Evolutionary conservation across 352 stramenopile genomes (phyloP).

Genomic region (Pythium rishiriense): DNA sequence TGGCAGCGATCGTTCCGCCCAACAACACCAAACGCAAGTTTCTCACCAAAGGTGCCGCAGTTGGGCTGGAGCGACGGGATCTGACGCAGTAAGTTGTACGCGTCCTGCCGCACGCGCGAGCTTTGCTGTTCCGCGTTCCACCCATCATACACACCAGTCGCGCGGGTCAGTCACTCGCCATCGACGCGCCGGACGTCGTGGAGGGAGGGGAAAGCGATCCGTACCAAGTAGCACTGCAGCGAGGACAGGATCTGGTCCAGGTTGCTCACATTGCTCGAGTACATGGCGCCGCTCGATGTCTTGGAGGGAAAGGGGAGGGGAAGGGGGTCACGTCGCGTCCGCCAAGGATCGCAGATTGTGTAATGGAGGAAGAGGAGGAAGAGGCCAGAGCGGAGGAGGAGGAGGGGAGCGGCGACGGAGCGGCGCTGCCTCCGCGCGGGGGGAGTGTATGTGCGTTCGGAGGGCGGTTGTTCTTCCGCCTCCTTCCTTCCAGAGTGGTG

Average conservation of each 20-base stretch:
- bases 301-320: neutral
- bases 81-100: conserved; percentile 84
- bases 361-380: neutral
- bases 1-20: too few relatives aligned
- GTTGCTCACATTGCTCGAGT: conserved; percentile 85
- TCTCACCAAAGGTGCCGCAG: conserved; percentile 79
- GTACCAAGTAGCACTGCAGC: conserved; percentile 77
- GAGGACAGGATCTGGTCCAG: conserved; percentile 88
- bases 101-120: conserved; percentile 76
- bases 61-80: conserved; percentile 86
- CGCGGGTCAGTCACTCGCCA: neutral
- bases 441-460: conserved; percentile 6
- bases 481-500: conserved; percentile 1
- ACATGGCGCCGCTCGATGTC: conserved; percentile 42
- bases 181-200: too few relatives aligned
- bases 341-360: neutral
- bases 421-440: neutral
- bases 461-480: conserved; percentile 21
- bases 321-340: neutral
- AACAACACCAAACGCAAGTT: too few relatives aligned
- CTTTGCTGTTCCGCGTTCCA: conserved; percentile 82
- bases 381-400: neutral
- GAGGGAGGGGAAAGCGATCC: too few relatives aligned
- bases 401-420: neutral
- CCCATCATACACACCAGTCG: neutral